Evolutionary conservation across 768 basidiomycete species (phyloP).

Genomic region (Boletus vinaceobasis): DNA sequence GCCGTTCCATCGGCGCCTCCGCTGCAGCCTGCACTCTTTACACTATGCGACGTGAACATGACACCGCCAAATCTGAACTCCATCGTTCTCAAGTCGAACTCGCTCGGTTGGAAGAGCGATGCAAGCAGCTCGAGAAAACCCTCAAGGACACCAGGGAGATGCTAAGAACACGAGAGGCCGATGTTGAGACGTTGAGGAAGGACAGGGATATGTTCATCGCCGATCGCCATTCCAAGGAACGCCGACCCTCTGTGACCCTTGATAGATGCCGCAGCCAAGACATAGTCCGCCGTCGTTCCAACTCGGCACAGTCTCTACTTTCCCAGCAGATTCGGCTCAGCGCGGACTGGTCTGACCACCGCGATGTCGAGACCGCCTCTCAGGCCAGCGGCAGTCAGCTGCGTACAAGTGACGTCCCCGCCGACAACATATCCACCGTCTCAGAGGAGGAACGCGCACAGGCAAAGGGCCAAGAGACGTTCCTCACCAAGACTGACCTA

Average conservation of each 20-base stretch:
- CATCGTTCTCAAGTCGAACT: slow-evolving; percentile 52
- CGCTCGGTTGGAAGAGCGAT: slow-evolving; percentile 57
- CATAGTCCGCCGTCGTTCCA: slow-evolving; percentile 25
- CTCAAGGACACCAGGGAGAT: slow-evolving; percentile 63
- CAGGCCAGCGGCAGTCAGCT: slow-evolving; percentile 15
- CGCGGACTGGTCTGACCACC: slow-evolving; percentile 32
- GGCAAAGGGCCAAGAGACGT: slow-evolving; percentile 56
- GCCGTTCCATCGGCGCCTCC: slow-evolving; percentile 34
- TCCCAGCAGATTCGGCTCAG: slow-evolving; percentile 32
- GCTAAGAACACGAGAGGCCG: slow-evolving; percentile 53
- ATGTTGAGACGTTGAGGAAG: slow-evolving; percentile 52
- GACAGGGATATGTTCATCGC: slow-evolving; percentile 33
- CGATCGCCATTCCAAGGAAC: slow-evolving; percentile 22
- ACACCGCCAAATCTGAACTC: slow-evolving; percentile 52
- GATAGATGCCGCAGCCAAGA: slow-evolving; percentile 30
- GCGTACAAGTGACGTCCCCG: slow-evolving; percentile 8
- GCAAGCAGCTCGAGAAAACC: slow-evolving; percentile 57
- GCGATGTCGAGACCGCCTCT: slow-evolving; percentile 13
- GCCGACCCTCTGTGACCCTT: slow-evolving; percentile 21
- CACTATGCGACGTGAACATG: slow-evolving; percentile 52
- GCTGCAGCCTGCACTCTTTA: slow-evolving; percentile 42
- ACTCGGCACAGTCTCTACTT: slow-evolving; percentile 29
- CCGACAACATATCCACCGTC: slow-evolving; percentile 30
- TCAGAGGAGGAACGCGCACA: slow-evolving; percentile 57
- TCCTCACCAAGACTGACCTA: slow-evolving; percentile 67